Evolutionary conservation across 2,329 filamentous ascomycete species (phyloP), one percentile per base, ranked within the genome.

Genomic region (Ophiostoma himal-ulmi): DNA sequence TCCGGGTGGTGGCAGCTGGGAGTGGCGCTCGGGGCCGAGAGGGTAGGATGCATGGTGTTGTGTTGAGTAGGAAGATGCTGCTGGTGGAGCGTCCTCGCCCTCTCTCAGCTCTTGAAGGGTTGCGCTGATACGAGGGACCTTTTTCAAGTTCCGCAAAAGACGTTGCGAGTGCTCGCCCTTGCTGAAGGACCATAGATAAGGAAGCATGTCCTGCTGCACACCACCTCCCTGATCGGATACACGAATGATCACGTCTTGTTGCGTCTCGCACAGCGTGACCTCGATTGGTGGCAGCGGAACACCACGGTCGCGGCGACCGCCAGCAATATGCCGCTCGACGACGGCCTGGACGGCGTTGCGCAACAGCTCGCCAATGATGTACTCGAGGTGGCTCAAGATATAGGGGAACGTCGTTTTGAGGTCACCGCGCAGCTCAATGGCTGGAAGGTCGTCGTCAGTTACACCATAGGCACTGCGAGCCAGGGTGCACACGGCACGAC

Each of bases 211-310:
- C 67, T 89, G 88, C 0, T 93, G 90, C 69, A 99, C 92, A 48
- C 96, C 95, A 73, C 96, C 95, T 67, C 94, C 95, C 78, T 93
- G 93, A 77, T 99, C 96, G 0, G 94, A 98, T 62, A 99, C 92
- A 60, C 95, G 89, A 79, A 99, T 94, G 74, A 97, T 97, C 76
- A 98, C 93, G 81, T 98, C 93, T 78, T 98, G 93, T 44, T 91
- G 88, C 3, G 94, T 92, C 81, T 98, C 94, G 80, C 94, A 98
- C 74, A 99, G 91, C 70, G 96, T 90, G 30, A 99, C 92, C 76
- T 97, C 92, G 74, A 99, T 95, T 1, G 94, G 93, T 0, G 92
- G 92, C 1, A 92, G 90, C 3, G n/a, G 39, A 13, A 48, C 7
- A 4, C 65, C 37, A 5, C n/a, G 65, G 3, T 67, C 37, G 22